phyloP scores from a whole-genome alignment of 208 protist genomes.

The Polymyxa betae region DNA sequence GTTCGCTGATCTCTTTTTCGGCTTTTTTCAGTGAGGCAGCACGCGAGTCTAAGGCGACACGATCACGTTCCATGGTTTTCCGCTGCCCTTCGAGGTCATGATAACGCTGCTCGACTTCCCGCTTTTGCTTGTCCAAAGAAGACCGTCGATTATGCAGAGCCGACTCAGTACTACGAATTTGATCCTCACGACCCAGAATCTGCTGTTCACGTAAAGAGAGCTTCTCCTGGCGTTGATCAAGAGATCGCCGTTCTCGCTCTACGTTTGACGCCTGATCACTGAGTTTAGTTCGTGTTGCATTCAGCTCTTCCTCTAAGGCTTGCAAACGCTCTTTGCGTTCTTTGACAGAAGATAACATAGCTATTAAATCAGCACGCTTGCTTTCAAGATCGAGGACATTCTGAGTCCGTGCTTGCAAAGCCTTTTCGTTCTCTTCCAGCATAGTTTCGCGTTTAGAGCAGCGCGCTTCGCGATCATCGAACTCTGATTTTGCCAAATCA shows the following conservation, averaged over 20 bases:
- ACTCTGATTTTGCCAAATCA: not conserved
- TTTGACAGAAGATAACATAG: not conserved
- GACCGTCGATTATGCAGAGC: not conserved
- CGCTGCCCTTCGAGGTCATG: not conserved
- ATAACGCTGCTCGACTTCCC: not conserved
- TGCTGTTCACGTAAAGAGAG: too few species aligned
- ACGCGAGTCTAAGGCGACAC: not conserved
- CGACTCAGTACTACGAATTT: not conserved
- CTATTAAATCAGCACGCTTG: not conserved
- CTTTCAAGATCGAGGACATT: not conserved
- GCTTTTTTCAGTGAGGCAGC: not conserved
- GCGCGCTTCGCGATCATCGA: not conserved
- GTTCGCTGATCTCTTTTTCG: conserved; percentile 11
- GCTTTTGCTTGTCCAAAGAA: not conserved
- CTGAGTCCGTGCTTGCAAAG: not conserved
- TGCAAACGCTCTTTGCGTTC: not conserved
- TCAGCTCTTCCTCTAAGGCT: not conserved
- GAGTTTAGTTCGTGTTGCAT: not conserved
- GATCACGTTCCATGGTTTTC: not conserved
- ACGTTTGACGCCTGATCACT: not conserved
- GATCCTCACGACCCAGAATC: not conserved
- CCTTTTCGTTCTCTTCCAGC: not conserved
- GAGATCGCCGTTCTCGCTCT: not conserved
- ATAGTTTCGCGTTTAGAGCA: not conserved
- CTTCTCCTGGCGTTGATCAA: not conserved